Evolutionary conservation across 106 monocot species (phyloP).

Genomic region (Allium sativum): DNA sequence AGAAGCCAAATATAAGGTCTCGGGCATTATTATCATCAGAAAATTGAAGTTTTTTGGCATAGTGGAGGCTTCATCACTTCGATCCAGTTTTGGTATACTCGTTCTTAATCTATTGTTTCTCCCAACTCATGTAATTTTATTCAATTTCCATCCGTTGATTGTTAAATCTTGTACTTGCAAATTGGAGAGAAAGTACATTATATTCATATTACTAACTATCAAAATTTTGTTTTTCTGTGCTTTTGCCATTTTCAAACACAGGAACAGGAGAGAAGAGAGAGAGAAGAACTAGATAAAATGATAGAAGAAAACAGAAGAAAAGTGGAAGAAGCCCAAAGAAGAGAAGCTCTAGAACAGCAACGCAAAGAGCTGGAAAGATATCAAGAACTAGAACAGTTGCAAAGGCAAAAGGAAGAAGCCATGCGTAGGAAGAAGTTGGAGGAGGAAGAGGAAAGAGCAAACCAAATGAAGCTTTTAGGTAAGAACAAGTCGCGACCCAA

Average conservation of each 20-base stretch:
- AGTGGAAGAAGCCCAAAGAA: constrained; percentile 79
- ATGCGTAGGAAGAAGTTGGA: constrained; percentile 81
- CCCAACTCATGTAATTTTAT: too few species aligned
- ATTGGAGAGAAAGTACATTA: too few species aligned
- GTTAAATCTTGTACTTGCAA: too few species aligned
- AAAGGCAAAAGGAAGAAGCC: constrained; percentile 88
- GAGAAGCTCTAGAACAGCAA: constrained; percentile 79
- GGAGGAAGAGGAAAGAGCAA: constrained; percentile 74
- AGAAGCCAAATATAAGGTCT: too few species aligned
- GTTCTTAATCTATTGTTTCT: neutral
- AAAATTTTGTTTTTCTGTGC: neutral
- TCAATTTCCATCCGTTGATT: too few species aligned
- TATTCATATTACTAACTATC: too few species aligned
- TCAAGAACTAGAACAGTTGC: constrained; percentile 68
- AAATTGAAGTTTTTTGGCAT: neutral
- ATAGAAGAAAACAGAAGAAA: constrained; percentile 80
- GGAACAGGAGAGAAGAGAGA: constrained; percentile 82
- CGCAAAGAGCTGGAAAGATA: constrained; percentile 88
- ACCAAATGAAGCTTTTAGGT: constrained; percentile 86
- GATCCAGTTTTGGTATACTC: neutral
- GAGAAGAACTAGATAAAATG: constrained; percentile 86
- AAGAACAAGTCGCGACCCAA: constrained; percentile 95
- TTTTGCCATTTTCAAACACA: constrained; percentile 14
- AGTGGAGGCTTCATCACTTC: neutral
- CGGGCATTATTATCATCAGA: too few species aligned